These are phyloP conservation scores for Prunus dulcis DNA, from an alignment of 306 rosid species.

Conservation along the genomic window DNA sequence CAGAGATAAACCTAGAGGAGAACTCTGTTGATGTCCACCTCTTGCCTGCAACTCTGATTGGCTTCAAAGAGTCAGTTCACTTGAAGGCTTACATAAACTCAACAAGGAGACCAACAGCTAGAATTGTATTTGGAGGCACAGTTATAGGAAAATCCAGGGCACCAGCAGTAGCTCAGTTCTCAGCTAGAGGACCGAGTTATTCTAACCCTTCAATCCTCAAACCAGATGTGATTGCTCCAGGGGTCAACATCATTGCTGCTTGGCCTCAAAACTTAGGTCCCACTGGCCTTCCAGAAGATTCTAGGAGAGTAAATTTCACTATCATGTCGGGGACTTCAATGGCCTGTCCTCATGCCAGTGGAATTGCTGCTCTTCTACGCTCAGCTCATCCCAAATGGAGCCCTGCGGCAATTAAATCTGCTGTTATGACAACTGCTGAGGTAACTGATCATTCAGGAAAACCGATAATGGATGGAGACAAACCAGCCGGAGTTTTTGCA, in stretches of 20 bases:
- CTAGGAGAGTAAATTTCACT: conserved; percentile 75
- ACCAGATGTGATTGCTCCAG: conserved; percentile 93
- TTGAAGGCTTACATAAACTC: conserved; percentile 71
- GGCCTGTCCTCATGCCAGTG: conserved; percentile 95
- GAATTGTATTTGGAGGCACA: conserved; percentile 76
- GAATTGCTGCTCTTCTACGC: conserved; percentile 73
- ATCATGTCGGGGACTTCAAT: conserved; percentile 95
- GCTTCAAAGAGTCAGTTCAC: conserved; percentile 65
- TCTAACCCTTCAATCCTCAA: conserved; percentile 85
- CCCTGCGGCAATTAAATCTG: conserved; percentile 81
- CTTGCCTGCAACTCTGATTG: conserved; percentile 82
- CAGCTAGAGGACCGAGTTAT: conserved; percentile 84
- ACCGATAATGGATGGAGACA: conserved; percentile 68
- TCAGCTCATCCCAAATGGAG: conserved; percentile 75
- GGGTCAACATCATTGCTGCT: conserved; percentile 94
- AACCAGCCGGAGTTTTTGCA: conserved; percentile 61
- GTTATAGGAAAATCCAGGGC: conserved; percentile 66
- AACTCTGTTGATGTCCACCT: conserved; percentile 95
- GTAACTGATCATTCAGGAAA: conserved; percentile 58
- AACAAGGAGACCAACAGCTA: conserved; percentile 51
- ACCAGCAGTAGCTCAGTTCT: conserved; percentile 81
- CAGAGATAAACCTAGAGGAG: conserved; percentile 75
- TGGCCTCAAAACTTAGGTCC: conserved; percentile 99
- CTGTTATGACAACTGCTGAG: conserved; percentile 78
- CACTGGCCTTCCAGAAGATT: conserved; percentile 72